phyloP scores from a whole-genome alignment of 2,329 filamentous ascomycete species.

The Emmonsia crescens region DNA sequence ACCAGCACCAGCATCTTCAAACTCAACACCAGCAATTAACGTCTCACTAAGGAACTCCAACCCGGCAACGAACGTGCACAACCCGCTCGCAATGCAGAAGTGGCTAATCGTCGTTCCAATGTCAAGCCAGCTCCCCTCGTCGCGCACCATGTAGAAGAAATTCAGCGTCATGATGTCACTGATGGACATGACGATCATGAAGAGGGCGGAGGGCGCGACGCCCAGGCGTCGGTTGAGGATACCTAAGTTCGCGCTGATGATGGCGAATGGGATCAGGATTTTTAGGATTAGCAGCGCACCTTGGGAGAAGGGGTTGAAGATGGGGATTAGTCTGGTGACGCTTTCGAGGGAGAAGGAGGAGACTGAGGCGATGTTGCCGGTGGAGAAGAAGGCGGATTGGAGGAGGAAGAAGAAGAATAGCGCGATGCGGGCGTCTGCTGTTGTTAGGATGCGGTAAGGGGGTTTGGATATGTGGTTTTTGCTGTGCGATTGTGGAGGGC shows the following conservation, averaged over 20 bases:
- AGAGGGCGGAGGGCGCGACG: conserved; percentile 76
- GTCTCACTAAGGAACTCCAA: conserved; percentile 76
- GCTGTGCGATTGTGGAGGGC: conserved; percentile 17
- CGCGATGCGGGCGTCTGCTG: conserved; percentile 78
- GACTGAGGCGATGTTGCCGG: conserved; percentile 87
- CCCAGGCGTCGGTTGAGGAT: conserved; percentile 76
- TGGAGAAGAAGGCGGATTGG: conserved; percentile 93
- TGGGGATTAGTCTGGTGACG: conserved; percentile 72
- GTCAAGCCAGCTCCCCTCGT: conserved; percentile 94
- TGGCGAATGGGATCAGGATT: conserved; percentile 81
- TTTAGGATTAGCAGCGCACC: conserved; percentile 79
- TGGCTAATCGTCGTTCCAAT: conserved; percentile 96
- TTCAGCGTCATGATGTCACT: conserved; percentile 86
- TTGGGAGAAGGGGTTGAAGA: conserved; percentile 92
- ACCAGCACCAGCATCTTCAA: conserved; percentile 13
- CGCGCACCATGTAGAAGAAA: conserved; percentile 96
- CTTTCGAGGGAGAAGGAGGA: conserved; percentile 90
- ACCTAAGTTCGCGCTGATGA: conserved; percentile 88
- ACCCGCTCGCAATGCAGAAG: conserved; percentile 79
- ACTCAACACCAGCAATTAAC: conserved; percentile 70
- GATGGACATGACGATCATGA: conserved; percentile 88
- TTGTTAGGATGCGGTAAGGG: conserved; percentile 55
- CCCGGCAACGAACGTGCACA: conserved; percentile 83
- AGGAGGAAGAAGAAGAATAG: conserved; percentile 93
- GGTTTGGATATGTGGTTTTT: conserved; percentile 6